These are phyloP conservation scores for Ambrosia artemisiifolia DNA, from an alignment of 129 eudicot genomes.

Conservation along the genomic window DNA sequence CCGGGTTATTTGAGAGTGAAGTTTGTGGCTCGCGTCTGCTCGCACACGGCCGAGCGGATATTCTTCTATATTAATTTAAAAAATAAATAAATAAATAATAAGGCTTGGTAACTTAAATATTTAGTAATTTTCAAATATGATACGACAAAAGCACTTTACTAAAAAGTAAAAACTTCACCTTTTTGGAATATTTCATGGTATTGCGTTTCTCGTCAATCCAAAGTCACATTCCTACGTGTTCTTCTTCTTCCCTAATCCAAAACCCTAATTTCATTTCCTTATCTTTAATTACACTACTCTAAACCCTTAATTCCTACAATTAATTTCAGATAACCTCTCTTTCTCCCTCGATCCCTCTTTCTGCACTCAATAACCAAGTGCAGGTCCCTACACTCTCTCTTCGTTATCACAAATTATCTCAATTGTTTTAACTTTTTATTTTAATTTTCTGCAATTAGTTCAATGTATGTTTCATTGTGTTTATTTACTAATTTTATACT, in stretches of 20 bases:
- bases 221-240: background rate
- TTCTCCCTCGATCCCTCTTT: background rate
- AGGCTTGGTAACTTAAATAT: too few species aligned
- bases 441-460: background rate
- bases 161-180: too few species aligned
- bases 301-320: background rate
- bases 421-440: background rate
- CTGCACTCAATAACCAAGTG: constrained; percentile 12
- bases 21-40: too few species aligned
- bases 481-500: background rate
- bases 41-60: too few species aligned
- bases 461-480: constrained; percentile 13
- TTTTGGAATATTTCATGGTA: background rate
- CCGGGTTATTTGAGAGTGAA: too few species aligned
- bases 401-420: background rate
- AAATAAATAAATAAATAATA: too few species aligned
- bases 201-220: constrained; percentile 19
- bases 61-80: too few species aligned
- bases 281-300: background rate
- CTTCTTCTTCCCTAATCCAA: constrained; percentile 10
- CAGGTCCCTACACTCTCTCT: background rate
- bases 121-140: background rate
- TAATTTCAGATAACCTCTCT: background rate
- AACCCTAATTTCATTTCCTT: constrained; percentile 15
- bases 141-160: constrained; percentile 13